A percentile compares a stretch with the other conserved stretches of the same genome.
phyloP scores from a whole-genome alignment of 306 rosid species.

The Ormosia emarginata region DNA sequence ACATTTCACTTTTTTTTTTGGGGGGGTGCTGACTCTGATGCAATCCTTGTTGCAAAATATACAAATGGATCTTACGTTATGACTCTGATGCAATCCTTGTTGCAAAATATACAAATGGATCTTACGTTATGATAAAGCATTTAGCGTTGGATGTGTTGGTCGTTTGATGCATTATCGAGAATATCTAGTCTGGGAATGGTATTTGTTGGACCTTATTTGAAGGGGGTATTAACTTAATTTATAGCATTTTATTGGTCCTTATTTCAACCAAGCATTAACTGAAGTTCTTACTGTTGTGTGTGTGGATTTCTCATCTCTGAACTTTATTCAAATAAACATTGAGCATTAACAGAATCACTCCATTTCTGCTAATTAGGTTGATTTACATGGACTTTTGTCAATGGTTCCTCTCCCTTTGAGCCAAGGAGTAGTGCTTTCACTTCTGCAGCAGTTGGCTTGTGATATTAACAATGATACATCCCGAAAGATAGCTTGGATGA shows the following conservation, averaged over 20 bases:
- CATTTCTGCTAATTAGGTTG: slow-evolving; percentile 57
- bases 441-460: slow-evolving; percentile 91
- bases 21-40: no score
- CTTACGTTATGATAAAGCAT: background rate
- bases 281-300: background rate
- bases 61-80: no score
- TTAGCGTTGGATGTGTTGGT: no score
- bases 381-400: slow-evolving; percentile 61
- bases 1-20: background rate
- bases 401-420: slow-evolving; percentile 80
- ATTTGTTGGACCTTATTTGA: background rate
- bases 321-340: background rate
- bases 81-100: no score
- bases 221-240: background rate
- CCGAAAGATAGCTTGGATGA: slow-evolving; percentile 81
- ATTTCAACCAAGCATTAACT: background rate
- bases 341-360: background rate
- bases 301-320: background rate
- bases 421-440: slow-evolving; percentile 96
- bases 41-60: no score
- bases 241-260: no score
- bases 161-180: no score
- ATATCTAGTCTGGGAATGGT: background rate
- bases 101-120: no score
- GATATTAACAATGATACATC: slow-evolving; percentile 66